Percentiles rank a stretch among this genome's conserved stretches.
Evolutionary conservation across 257 asterid genomes (phyloP).

Genomic region (Solanum rostratum): DNA sequence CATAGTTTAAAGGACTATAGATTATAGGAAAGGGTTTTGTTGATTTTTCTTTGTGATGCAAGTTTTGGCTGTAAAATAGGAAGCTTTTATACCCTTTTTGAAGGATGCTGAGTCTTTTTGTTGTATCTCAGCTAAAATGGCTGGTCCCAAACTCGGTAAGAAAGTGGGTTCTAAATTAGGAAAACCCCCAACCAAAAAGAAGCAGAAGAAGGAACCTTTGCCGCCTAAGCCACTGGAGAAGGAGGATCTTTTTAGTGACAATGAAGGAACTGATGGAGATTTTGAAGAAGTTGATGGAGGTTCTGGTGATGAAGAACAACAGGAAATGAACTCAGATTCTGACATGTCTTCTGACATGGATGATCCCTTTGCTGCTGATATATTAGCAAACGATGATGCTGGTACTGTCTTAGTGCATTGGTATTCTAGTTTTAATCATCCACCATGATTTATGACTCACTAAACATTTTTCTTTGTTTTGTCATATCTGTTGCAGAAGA

Average conservation of each 20-base stretch:
- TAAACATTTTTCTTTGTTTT: neutral
- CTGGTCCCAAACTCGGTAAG: slow-evolving; percentile 33
- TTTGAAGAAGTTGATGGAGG: slow-evolving; percentile 16
- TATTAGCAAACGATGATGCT: slow-evolving; percentile 57
- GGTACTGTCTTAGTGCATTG: slow-evolving; percentile 25
- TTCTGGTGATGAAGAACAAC: slow-evolving; percentile 34
- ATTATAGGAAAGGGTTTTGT: neutral
- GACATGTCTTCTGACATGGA: slow-evolving; percentile 72
- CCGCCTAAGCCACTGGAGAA: slow-evolving; percentile 16
- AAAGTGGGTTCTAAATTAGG: slow-evolving; percentile 16
- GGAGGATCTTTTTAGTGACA: slow-evolving; percentile 37
- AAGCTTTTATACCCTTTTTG: neutral
- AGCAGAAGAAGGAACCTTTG: slow-evolving; percentile 36
- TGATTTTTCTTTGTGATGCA: neutral
- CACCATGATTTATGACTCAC: neutral
- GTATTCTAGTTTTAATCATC: neutral
- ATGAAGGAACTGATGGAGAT: slow-evolving; percentile 30
- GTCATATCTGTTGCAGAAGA: neutral
- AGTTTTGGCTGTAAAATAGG: neutral
- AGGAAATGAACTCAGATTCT: slow-evolving; percentile 36
- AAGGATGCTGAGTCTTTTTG: neutral
- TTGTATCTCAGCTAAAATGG: slow-evolving; percentile 34
- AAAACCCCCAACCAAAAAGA: slow-evolving; percentile 42
- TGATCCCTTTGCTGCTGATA: slow-evolving; percentile 60
- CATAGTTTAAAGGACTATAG: neutral